Conservation (phyloP, 768 basidiomycete species). For the Xanthoconium purpureum region DNA sequence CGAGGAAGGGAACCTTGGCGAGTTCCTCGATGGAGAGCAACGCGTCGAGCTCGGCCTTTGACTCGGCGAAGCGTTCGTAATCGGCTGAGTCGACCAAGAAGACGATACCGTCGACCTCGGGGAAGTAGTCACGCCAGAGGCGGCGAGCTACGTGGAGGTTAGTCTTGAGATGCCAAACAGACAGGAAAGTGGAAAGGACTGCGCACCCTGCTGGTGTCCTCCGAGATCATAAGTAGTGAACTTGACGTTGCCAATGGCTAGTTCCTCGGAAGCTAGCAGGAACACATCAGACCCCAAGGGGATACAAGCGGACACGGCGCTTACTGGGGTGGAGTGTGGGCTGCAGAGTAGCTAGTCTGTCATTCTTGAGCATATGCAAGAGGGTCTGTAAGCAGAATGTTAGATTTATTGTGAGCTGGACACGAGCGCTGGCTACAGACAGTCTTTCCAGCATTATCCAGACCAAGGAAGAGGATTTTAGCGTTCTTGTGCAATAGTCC, state of each 20-base stretch:
- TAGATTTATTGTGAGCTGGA: not conserved
- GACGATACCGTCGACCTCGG: conserved; percentile 97
- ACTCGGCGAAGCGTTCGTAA: conserved; percentile 93
- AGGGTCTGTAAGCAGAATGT: conserved; percentile 59
- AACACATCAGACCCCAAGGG: conserved; percentile 6
- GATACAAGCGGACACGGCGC: conserved; percentile 23
- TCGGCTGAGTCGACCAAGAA: conserved; percentile 98
- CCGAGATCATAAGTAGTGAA: conserved; percentile 99
- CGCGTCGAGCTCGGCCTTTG: conserved; percentile 95
- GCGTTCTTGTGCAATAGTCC: conserved; percentile 97
- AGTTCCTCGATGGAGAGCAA: conserved; percentile 95
- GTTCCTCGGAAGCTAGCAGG: conserved; percentile 87
- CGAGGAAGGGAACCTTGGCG: conserved; percentile 93
- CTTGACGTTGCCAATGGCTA: conserved; percentile 98
- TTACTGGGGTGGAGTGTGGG: conserved; percentile 97
- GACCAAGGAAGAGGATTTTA: conserved; percentile 97
- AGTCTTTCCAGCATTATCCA: conserved; percentile 99
- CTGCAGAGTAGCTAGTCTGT: conserved; percentile 94
- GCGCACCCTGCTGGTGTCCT: conserved; percentile 91
- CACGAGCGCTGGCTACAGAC: conserved; percentile 43
- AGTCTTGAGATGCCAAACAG: not conserved
- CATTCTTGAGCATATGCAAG: conserved; percentile 99
- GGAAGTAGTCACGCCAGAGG: conserved; percentile 99
- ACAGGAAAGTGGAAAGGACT: not conserved
- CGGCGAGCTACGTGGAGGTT: conserved; percentile 65